Percentiles rank a stretch among this genome's conserved stretches.
Conservation (phyloP, 2,329 filamentous ascomycete species). For the Macrophomina phaseolina region DNA sequence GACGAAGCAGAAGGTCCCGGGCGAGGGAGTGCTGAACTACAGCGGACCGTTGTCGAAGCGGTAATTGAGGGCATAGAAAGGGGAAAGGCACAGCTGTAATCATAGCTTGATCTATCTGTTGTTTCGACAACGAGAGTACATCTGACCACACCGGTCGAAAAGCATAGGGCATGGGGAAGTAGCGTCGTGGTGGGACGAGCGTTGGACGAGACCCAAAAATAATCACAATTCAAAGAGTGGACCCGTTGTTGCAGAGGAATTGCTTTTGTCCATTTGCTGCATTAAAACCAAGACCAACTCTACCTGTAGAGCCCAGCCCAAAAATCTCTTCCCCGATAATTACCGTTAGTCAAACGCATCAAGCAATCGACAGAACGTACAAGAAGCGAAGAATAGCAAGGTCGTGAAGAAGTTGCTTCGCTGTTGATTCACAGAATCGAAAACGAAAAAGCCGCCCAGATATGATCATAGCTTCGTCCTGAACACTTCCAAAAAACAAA, state of each 20-base stretch:
- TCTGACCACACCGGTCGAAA: background rate
- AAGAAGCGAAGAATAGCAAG: background rate
- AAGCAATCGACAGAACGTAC: constrained; percentile 18
- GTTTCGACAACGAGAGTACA: too few relatives aligned
- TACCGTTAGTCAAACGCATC: constrained; percentile 22
- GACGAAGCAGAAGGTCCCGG: background rate
- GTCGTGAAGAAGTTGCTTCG: background rate
- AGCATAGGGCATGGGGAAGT: background rate
- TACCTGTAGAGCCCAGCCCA: constrained; percentile 15
- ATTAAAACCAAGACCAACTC: constrained; percentile 22
- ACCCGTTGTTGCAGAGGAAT: background rate
- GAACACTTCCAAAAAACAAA: background rate
- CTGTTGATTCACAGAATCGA: constrained; percentile 15
- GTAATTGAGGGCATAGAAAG: background rate
- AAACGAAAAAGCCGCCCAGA: constrained; percentile 9
- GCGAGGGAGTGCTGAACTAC: constrained; percentile 8
- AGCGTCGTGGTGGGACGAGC: background rate
- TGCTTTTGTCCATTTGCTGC: constrained; percentile 3
- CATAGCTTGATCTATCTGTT: too few relatives aligned
- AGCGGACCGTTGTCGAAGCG: constrained; percentile 8
- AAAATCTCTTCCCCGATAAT: background rate
- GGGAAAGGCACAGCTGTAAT: background rate
- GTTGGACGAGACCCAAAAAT: background rate
- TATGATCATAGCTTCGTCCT: background rate
- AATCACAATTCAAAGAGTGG: background rate